Evolutionary conservation across 2,329 filamentous ascomycete genomes (phyloP).

Genomic region (Talaromyces sp.): DNA sequence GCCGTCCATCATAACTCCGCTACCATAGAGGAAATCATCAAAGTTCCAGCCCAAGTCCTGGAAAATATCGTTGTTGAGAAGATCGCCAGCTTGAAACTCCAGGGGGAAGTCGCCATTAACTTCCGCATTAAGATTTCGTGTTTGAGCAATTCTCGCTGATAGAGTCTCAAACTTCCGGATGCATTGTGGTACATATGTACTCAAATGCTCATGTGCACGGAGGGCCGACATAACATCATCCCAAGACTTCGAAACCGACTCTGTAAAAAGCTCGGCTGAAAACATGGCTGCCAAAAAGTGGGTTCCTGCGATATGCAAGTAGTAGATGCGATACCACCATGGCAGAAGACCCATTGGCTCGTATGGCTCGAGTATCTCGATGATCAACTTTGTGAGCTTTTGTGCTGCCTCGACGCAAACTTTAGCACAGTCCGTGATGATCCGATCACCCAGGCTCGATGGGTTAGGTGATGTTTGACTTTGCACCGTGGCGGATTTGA

Average conservation of each 20-base stretch:
- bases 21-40: background rate
- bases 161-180: constrained; percentile 16
- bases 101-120: background rate
- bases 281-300: constrained; percentile 28
- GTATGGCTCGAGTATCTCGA: constrained; percentile 20
- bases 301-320: constrained; percentile 25
- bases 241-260: constrained; percentile 30
- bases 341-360: constrained; percentile 24
- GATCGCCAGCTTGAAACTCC: background rate
- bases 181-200: constrained; percentile 15
- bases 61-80: background rate
- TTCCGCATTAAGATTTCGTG: background rate
- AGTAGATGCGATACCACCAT: constrained; percentile 27
- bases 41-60: constrained; percentile 2
- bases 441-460: constrained; percentile 21
- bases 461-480: background rate
- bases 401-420: constrained; percentile 25
- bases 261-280: constrained; percentile 27
- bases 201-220: constrained; percentile 21
- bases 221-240: constrained; percentile 24
- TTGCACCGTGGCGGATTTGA: constrained; percentile 4
- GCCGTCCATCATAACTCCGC: background rate
- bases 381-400: constrained; percentile 19
- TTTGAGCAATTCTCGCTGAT: constrained; percentile 6
- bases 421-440: constrained; percentile 23